Base-by-base conservation (phyloP, 1,139 yeast species). In the Schizosaccharomyces versatilis region DNA sequence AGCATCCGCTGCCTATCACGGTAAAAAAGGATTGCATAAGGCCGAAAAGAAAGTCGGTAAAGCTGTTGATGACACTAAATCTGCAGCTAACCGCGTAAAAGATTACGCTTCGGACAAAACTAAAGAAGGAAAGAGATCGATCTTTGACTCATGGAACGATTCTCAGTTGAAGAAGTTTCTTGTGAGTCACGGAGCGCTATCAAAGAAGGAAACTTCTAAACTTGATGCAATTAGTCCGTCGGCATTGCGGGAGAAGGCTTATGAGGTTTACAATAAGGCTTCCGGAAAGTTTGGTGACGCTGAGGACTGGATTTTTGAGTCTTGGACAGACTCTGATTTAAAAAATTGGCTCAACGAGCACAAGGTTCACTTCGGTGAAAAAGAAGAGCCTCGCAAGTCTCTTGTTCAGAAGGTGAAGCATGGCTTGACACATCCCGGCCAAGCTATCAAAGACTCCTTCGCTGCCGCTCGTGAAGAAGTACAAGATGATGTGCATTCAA, bases 231-330 rank as follows among this genome's bases (percentile, higher is more conserved):
- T 44, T 7, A 17, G 36, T 19, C 49, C 49, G 19, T 9, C 49
- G 19, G 19, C 49, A 17, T 36, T 44, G 19, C 49, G 49, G 10
- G 32, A 44, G 9, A 17, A n/a, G 1, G 49, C 49, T 14, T 14
- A n/a, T 2, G 32, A 44, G 36, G 49, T 19, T 9, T 44, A 44
- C 19, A 32, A 19, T 12, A 1, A 7, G 6, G 8, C 32, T 3
- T 14, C n/a, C 1, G 8, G 14, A 9, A 44, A 44, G 2, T 32
- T 44, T 19, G 49, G 49, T 12, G 38, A 44, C 8, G 32, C 78
- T n/a, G 74, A 78, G 9, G 71, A 69, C 54, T 71, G 76, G 71
- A 66, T 75, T 53, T 77, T 74, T 61, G 63, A 69, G 15, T 61
- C 68, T 38, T 44, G 49, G 49, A 19, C 49, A 8, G 49, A 44